Base-by-base conservation (phyloP, 768 basidiomycete genomes). In the Tricholoma hemisulphureum region DNA sequence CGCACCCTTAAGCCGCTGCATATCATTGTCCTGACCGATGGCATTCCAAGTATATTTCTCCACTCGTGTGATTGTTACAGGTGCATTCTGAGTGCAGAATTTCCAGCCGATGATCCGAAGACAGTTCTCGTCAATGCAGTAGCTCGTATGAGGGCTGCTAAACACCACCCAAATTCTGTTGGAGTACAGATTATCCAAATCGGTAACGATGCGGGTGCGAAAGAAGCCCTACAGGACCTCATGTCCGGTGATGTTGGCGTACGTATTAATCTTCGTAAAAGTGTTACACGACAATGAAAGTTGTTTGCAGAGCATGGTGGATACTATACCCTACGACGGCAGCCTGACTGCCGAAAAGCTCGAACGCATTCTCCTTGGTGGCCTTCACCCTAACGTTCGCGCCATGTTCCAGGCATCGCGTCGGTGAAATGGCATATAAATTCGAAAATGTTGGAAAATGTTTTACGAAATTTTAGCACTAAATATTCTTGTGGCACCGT, bases 181-280 rank as follows among this genome's bases (percentile, higher is more conserved):
- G 69, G 69, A 6, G 65, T 74, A 10, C 70, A 74, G 51, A 66
- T 74, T 41, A 70, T 72, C 3, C 73, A 74, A 52, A 70, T 74
- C 21, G 73, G 70, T 24, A 60, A 71, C 41, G 68, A 69, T 37
- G 13, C 13, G 6, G 16, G 13, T 11, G 35, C 35, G 6, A 16
- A 11, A 2, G 13, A 37, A 16, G 6, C 10, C 1, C 35, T 37
- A 6, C 10, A 11, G 6, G 6, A 14, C 1, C 35, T 37, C 35
- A 11, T 37, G 11, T 6, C 13, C 13, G 35, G 13, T 5, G 5
- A 37, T 37, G n/a, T 16, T 16, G 35, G 35, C 13, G 35, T 37
- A 14, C n/a, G n/a, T n/a, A n/a, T n/a, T n/a, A 37, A 16, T 16
- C 16, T 2, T 16, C n/a, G 35, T 16, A 5, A 6, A 37, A 6